Evolutionary conservation across 2,329 filamentous ascomycete genomes (phyloP), one percentile per base, ranked within the genome.

Genomic region (Microdochium paspali): DNA sequence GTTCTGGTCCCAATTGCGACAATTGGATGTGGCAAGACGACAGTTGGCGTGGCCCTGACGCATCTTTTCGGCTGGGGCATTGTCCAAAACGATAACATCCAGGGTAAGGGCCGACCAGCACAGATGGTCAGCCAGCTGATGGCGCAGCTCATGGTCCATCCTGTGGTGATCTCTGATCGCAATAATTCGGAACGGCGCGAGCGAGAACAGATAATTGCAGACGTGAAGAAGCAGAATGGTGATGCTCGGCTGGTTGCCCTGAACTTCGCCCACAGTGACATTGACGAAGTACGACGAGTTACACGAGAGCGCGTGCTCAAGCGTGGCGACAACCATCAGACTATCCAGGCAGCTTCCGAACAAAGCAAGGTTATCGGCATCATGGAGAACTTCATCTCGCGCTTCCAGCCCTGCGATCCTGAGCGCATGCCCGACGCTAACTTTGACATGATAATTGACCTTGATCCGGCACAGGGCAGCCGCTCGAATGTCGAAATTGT

Each of bases 11-110:
- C 93, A 1, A 82, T 96, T 56, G 90, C 93, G 2, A 95, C 93
- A 1, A 85, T 98, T 47, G 93, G 93, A 10, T 98, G 93, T 61
- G 93, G 93, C 48, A 98, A 98, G 74, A 98, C 93, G 0, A 98
- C 93, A 0, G 70, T 98, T 45, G 90, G 87, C 3, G 67, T 94
- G 45, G 90, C 87, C 2, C 71, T 98, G 20, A 77, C 78, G 4
- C 84, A 88, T 58, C 76, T 98, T 1, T 96, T 97, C 55, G 80
- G 76, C 47, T 97, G 90, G 87, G 91, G 89, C 15, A 90, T 95
- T 61, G 74, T 96, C 44, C 93, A 98, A 61, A 98, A 98, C 62
- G 93, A 98, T 69, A 95, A 98, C 61, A 93, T 98, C 50, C 81
- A 82, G 46, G 88, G 83, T 52, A 85, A 86, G 62, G 78, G 77